Base-by-base conservation (phyloP, 75 land plant species). In the Ceratopteris richardii region DNA sequence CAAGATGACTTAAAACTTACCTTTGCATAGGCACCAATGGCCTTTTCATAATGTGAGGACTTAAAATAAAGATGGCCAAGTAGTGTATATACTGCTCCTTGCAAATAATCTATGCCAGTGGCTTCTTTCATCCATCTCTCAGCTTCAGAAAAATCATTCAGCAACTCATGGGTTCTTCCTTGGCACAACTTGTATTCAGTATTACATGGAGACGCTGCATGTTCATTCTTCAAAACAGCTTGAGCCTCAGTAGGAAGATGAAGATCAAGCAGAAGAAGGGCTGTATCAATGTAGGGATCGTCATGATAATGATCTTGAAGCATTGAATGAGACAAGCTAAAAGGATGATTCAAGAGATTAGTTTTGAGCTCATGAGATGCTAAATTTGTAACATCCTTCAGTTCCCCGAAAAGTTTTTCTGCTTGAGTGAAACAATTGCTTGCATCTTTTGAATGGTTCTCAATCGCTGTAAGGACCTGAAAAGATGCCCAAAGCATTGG, bases 21-120 rank as follows among this genome's bases (percentile, higher is more conserved):
- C 71, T 66, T 60, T 30, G 43, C 54, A 50, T 66, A 73, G 14
- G 76, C 76, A 21, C 61, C 66, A n/a, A 73, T 25, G 17, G 76
- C 70, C 21, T 41, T 30, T 36, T 33, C 37, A 54, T 18, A 54
- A 12, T 14, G 44, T n/a, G 31, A 20, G 11, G 2, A 16, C 7
- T 18, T 25, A 12, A 60, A 66, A 0, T 54, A 57, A 26, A 66
- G 31, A 39, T 56, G 69, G 1, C 60, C 76, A 56, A 73, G 31
- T 23, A 67, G 39, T 22, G 54, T n/a, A 70, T 70, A 73, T 0
- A 50, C 47, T 56, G 46, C 56, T n/a, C 50, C 50, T 2, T 73
- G 64, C n/a, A 60, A 56, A 30, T 60, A 29, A 14, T 14, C 23
- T 0, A 60, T 21, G 19, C 31, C 27, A 18, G 61, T 31, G 37